Evolutionary conservation across 2,329 filamentous ascomycete genomes (phyloP), one percentile per base, ranked within the genome.

Genomic region (Colletotrichum sp.): DNA sequence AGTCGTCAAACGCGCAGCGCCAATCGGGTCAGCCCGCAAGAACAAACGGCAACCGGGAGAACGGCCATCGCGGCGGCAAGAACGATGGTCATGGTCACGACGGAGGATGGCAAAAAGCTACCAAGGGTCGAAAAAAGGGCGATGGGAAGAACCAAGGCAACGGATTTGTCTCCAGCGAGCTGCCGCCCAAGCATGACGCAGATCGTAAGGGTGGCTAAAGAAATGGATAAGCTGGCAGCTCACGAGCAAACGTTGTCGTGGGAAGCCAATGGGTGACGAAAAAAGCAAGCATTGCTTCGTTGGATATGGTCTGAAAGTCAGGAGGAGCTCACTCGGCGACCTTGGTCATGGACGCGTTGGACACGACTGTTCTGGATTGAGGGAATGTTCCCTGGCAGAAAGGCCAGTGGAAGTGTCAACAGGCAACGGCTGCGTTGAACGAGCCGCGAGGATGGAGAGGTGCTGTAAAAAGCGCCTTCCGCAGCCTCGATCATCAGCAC

Each of bases 171-270:
- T 44, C 84, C 8, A 85, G 87, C 75, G 92, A 93, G 81, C 87
- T 88, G 81, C 85, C 85, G 24, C 92, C 92, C 4, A 91, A 88
- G 82, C 88, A 92, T 69, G 89, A 90, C 15, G 89, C 88, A 3
- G 92, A 93, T 76, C 89, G 92, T 75, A 93, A 93, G 79, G 92
- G 92, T 3, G 92, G 92, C 65, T 93, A 86, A 89, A 55, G 32
- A 36, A 10, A 39, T 15, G 26, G 26, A 34, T 9, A 18, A 26
- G 26, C 16, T n/a, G 24, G 12, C 32, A 57, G n/a, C 10, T 9
- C 16, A 15, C 16, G 21, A 16, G 10, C 16, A 28, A 32, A 30
- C 16, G 6, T n/a, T 26, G 4, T 26, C 32, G 13, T 21, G 28
- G 15, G 15, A 6, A 5, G 26, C 28, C 16, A 30, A 34, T 32